Evolutionary conservation across 306 rosid genomes (phyloP).

Genomic region (Adenanthera pavonina): DNA sequence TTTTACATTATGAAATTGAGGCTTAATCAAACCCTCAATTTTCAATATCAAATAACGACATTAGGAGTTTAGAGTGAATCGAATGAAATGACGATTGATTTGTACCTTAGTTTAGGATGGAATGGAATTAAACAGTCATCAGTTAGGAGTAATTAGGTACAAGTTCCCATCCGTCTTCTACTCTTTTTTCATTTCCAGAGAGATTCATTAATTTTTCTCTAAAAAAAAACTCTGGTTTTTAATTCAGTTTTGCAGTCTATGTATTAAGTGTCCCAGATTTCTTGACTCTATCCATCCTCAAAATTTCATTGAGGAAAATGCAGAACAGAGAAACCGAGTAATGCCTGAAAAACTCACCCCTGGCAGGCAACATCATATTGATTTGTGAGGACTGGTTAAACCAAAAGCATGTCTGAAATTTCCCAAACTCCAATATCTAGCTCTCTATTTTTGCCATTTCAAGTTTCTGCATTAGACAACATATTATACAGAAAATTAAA

Average conservation of each 20-base stretch:
- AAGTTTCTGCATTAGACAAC: conserved; percentile 18
- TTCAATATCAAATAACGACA: no score
- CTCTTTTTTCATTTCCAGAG: background rate
- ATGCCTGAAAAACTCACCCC: no score
- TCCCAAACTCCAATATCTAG: conserved; percentile 13
- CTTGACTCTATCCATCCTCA: no score
- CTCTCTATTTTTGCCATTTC: conserved; percentile 23
- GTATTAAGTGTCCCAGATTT: background rate
- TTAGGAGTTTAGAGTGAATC: no score
- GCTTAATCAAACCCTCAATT: no score
- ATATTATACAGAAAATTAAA: conserved; percentile 12
- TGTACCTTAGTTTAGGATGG: no score
- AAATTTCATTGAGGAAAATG: background rate
- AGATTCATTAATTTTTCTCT: background rate
- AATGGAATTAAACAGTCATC: no score
- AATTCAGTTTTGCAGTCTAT: background rate
- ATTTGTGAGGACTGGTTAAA: background rate
- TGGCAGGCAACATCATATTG: no score
- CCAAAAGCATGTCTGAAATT: conserved; percentile 9
- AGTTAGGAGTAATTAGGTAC: background rate
- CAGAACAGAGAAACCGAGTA: background rate
- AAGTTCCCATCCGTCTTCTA: background rate
- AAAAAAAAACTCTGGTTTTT: no score
- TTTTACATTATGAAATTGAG: no score
- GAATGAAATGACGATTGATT: no score